A percentile compares a stretch with the other conserved stretches of the same genome.
Conservation (phyloP, 169 alveolate genomes). For the Cryptosporidium canis region DNA sequence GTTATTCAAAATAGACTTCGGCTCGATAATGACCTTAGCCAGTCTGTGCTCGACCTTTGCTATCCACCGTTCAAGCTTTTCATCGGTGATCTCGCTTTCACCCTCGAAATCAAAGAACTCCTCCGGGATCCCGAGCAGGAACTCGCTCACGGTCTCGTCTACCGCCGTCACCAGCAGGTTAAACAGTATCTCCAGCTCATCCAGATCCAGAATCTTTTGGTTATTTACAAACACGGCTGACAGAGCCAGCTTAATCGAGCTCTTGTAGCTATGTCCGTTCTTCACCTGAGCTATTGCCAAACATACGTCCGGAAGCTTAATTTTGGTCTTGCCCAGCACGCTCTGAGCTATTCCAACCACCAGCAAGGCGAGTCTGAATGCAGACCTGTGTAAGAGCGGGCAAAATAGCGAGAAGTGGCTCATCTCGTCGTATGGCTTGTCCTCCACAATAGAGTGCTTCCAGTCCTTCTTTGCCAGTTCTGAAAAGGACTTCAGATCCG, state of each 20-base stretch:
- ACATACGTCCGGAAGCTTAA: constrained; percentile 62
- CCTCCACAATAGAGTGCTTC: constrained; percentile 24
- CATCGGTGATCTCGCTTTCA: constrained; percentile 52
- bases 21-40: constrained; percentile 17
- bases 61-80: constrained; percentile 51
- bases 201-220: constrained; percentile 27
- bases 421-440: constrained; percentile 50
- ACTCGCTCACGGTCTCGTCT: constrained; percentile 37
- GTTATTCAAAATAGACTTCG: constrained; percentile 7
- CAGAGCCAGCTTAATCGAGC: constrained; percentile 42
- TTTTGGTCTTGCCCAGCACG: constrained; percentile 23
- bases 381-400: constrained; percentile 51
- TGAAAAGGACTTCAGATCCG: constrained; percentile 13
- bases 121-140: constrained; percentile 48
- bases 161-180: constrained; percentile 16
- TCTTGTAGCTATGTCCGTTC: neutral
- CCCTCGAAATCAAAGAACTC: constrained; percentile 16
- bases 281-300: constrained; percentile 56
- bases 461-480: constrained; percentile 26
- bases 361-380: constrained; percentile 61
- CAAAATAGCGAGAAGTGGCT: constrained; percentile 56
- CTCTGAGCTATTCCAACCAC: constrained; percentile 63
- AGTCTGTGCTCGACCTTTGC: constrained; percentile 61
- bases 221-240: constrained; percentile 42
- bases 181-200: constrained; percentile 32